Base-by-base conservation (phyloP, 2,329 filamentous ascomycete species). In the Aspergillus neoniger region DNA sequence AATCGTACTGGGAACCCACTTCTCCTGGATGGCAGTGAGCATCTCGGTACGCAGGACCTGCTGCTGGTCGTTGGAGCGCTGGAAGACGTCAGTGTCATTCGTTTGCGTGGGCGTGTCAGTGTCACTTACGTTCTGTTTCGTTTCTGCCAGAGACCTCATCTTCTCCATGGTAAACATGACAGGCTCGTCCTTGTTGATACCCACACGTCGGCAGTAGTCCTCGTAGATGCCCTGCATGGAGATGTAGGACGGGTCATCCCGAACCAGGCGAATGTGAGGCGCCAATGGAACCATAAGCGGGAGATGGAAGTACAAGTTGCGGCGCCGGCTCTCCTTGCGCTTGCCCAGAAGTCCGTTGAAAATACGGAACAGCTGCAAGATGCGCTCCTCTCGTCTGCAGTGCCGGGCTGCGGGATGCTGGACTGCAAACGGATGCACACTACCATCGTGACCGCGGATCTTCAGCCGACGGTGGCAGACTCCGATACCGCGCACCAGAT, bases 381-480 rank as follows among this genome's bases (percentile, higher is more conserved):
- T 96, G 28, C 95, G 86, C 79, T 99, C 96, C 75, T 99, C 96
- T 57, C 96, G 87, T 62, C 95, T 87, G 71, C 93, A 97, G 75
- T 96, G 93, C 59, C 95, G 84, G 3, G 93, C 92, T 2, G 95
- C 93, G 4, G 95, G 96, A 74, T 98, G 94, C 73, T 99, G 96
- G 38, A 99, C 92, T 3, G 93, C 93, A 78, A 97, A 99, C 7
- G 92, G 86, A 81, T 99, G 95, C n/a, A 96, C 82, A 72, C 93
- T 98, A 67, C 96, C 95, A 77, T 99, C 96, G 73, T 98, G 94
- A 15, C 95, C 96, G 65, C 96, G 91, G 74, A 99, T 98, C 80
- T 92, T 96, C 68, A 99, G 84, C 50, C 96, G 87, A 32, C 95
- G 88, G 77, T 98, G 94, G 54, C 94, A 98, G 30, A 93, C 89